phyloP scores from a whole-genome alignment of 2,329 filamentous ascomycete genomes.

The Fusarium haematococcum region DNA sequence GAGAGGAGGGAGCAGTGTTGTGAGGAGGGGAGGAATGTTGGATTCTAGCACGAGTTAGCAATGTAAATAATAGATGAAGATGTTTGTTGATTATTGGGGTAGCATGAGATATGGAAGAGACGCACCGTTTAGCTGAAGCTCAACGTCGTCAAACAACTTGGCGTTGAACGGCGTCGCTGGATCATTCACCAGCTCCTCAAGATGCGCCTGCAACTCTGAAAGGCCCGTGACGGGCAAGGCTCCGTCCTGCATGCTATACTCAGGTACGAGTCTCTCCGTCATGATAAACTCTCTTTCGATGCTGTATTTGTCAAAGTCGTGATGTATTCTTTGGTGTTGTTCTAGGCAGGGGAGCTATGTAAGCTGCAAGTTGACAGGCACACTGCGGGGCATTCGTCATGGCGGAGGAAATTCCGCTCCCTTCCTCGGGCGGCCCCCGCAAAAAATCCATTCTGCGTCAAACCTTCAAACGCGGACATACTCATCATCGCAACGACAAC shows the following conservation, averaged over 20 bases:
- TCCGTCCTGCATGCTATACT: constrained; percentile 54
- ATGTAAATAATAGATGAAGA: not conserved
- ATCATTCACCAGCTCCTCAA: constrained; percentile 61
- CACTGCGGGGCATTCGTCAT: constrained; percentile 29
- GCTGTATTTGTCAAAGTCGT: not conserved
- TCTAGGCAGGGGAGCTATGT: not conserved
- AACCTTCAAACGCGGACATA: constrained; percentile 16
- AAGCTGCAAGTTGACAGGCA: constrained; percentile 21
- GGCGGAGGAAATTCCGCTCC: constrained; percentile 37
- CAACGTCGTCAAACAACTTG: constrained; percentile 69
- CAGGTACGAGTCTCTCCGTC: constrained; percentile 50
- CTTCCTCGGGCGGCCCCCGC: constrained; percentile 26
- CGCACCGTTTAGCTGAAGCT: constrained; percentile 68
- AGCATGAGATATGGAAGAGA: not conserved
- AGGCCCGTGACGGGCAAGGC: constrained; percentile 60
- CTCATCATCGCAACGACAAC: constrained; percentile 1
- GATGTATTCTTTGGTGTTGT: not conserved
- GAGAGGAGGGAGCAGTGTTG: constrained; percentile 65
- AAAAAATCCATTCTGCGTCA: constrained; percentile 38
- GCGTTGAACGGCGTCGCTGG: constrained; percentile 56
- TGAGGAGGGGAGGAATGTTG: constrained; percentile 65
- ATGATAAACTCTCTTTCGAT: constrained; percentile 28
- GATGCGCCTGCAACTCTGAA: constrained; percentile 65
- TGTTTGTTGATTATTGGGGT: not conserved
- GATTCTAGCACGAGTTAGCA: constrained; percentile 51